These are phyloP conservation scores for Globisporangium mamillatum DNA, from an alignment of 352 stramenopile genomes.

Conservation along the genomic window DNA sequence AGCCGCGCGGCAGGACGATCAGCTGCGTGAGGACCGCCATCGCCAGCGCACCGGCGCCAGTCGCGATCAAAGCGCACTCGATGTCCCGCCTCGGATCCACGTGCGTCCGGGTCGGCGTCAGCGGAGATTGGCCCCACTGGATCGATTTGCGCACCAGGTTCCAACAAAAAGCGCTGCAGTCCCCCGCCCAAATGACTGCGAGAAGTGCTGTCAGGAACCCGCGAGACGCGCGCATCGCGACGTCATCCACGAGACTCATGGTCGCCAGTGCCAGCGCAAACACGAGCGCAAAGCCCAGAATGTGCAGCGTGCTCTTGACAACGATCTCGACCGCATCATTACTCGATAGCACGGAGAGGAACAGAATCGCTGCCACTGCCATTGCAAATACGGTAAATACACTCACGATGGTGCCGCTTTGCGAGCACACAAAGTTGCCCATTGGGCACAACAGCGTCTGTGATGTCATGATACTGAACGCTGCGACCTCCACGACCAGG, in stretches of 20 bases:
- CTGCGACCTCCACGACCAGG: not conserved
- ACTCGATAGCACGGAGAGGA: not conserved
- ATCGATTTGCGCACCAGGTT: conserved; percentile 4
- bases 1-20: not conserved
- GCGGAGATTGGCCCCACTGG: not conserved
- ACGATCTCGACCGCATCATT: conserved; percentile 3
- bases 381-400: not conserved
- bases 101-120: not conserved
- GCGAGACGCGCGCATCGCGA: not conserved
- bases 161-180: conserved; percentile 4
- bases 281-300: conserved; percentile 4
- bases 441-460: conserved; percentile 10
- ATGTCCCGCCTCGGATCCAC: conserved; percentile 1
- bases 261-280: conserved; percentile 1
- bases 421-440: conserved; percentile 10
- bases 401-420: not conserved
- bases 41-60: not conserved
- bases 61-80: conserved; percentile 3
- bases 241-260: not conserved
- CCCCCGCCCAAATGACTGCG: not conserved
- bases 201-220: conserved; percentile 3
- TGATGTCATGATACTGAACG: conserved; percentile 8
- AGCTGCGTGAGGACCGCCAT: conserved; percentile 7
- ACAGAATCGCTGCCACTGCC: not conserved
- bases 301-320: conserved; percentile 5